Evolutionary conservation across 768 basidiomycete species (phyloP).

Genomic region (Lactarius deliciosus): DNA sequence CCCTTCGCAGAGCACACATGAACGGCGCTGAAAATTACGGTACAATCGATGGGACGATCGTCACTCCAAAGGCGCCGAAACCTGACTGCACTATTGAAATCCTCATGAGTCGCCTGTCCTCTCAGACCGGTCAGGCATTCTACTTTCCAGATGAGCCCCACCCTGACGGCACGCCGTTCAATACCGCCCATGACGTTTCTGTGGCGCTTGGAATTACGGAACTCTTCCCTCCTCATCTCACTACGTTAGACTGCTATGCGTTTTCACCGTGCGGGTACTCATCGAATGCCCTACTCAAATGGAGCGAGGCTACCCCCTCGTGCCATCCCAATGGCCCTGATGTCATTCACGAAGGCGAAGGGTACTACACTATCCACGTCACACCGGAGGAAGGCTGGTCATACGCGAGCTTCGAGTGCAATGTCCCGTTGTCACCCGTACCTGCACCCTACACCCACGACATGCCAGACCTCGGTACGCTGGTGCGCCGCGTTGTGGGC

Average conservation of each 20-base stretch:
- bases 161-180: constrained; percentile 40
- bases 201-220: constrained; percentile 72
- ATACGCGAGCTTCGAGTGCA: constrained; percentile 98
- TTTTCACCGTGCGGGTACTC: constrained; percentile 97
- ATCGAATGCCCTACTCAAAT: constrained; percentile 83
- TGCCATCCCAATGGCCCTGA: constrained; percentile 27
- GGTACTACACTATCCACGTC: constrained; percentile 98
- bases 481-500: constrained; percentile 83
- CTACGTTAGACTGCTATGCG: constrained; percentile 87
- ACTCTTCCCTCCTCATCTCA: constrained; percentile 77
- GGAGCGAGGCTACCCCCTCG: constrained; percentile 43
- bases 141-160: constrained; percentile 44
- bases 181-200: constrained; percentile 62
- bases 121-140: constrained; percentile 75
- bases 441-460: constrained; percentile 38
- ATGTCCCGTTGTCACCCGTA: constrained; percentile 65
- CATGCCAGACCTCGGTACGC: constrained; percentile 74
- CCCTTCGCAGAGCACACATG: constrained; percentile 22
- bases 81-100: constrained; percentile 97
- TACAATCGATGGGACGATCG: constrained; percentile 26
- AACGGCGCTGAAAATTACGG: constrained; percentile 21
- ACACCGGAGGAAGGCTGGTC: constrained; percentile 98
- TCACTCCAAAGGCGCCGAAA: constrained; percentile 28
- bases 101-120: constrained; percentile 89
- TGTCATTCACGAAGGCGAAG: constrained; percentile 55